Evolutionary conservation across 208 protist species (phyloP).

Genomic region (Trypanosoma lewisi): DNA sequence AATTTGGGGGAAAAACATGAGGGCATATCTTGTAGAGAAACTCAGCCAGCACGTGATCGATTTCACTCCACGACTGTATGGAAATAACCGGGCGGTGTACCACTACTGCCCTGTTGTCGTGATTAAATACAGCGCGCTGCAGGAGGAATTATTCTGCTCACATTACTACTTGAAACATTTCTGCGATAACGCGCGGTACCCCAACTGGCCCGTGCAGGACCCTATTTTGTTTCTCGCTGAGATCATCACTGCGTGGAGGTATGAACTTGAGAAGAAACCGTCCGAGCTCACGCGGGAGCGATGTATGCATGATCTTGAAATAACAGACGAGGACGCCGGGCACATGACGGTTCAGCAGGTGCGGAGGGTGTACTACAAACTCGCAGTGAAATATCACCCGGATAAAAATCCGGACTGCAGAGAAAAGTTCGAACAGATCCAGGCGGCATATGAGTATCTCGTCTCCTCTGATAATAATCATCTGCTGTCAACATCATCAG

Average conservation of each 20-base stretch:
- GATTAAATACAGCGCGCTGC: conserved; percentile 85
- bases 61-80: conserved; percentile 90
- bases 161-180: conserved; percentile 95
- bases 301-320: conserved; percentile 73
- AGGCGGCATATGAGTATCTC: conserved; percentile 90
- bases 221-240: conserved; percentile 84
- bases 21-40: conserved; percentile 84
- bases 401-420: conserved; percentile 96
- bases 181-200: conserved; percentile 87
- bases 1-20: conserved; percentile 94
- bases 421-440: conserved; percentile 92
- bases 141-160: conserved; percentile 93
- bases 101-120: conserved; percentile 92
- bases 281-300: conserved; percentile 54
- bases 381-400: conserved; percentile 93
- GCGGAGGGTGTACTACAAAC: conserved; percentile 92
- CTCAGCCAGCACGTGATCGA: conserved; percentile 91
- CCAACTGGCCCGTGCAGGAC: conserved; percentile 92
- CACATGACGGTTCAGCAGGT: conserved; percentile 54
- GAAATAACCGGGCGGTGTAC: conserved; percentile 88
- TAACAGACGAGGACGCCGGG: conserved; percentile 34
- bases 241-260: conserved; percentile 79
- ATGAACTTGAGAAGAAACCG: conserved; percentile 88
- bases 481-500: too few species aligned
- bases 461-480: too few species aligned